Evolutionary conservation across 768 basidiomycete genomes (phyloP).

Genomic region (Pholiota conissans): DNA sequence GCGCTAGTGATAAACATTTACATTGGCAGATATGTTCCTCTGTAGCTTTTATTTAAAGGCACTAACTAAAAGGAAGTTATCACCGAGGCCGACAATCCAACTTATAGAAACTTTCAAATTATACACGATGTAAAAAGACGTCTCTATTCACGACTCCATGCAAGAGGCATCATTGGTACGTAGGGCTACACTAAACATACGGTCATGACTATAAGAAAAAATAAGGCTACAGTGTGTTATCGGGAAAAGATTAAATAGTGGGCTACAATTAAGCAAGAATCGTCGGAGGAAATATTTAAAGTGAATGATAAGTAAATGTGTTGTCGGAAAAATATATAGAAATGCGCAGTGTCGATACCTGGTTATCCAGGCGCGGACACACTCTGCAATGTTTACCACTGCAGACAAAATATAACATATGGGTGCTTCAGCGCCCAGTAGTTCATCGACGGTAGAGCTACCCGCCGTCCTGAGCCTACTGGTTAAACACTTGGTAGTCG

Average conservation of each 20-base stretch:
- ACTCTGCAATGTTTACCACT: too few relatives aligned
- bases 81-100: too few relatives aligned
- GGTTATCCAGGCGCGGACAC: not conserved
- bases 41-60: too few relatives aligned
- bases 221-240: conserved; percentile 24
- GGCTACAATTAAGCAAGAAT: too few relatives aligned
- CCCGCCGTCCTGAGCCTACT: conserved; percentile 29
- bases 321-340: not conserved
- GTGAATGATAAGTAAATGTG: not conserved
- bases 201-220: not conserved
- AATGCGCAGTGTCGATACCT: not conserved
- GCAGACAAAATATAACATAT: too few relatives aligned
- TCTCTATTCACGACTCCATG: not conserved
- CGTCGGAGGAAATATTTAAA: not conserved
- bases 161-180: not conserved
- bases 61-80: too few relatives aligned
- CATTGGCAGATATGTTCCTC: too few relatives aligned
- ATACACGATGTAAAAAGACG: not conserved
- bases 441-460: not conserved
- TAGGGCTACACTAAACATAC: conserved; percentile 11
- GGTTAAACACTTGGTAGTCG: conserved; percentile 68
- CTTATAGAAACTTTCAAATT: too few relatives aligned
- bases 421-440: too few relatives aligned
- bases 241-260: not conserved
- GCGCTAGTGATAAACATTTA: too few relatives aligned